Conservation (phyloP, 495 filamentous ascomycete genomes). For the Margaritispora aquatica region DNA sequence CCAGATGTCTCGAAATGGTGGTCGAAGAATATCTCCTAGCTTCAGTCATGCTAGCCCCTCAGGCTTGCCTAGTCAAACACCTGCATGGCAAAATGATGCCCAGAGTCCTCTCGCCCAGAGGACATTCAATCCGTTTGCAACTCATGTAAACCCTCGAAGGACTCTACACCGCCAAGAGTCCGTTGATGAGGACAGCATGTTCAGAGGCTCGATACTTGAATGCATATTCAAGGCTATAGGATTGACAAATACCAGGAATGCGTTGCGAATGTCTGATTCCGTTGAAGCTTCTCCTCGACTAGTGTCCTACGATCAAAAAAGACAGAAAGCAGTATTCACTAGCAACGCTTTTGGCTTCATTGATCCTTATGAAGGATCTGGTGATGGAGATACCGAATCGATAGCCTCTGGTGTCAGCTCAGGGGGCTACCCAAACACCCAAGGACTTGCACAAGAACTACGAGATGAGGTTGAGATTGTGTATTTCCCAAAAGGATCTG, state of each 20-base stretch:
- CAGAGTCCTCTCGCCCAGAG: conserved; percentile 56
- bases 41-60: background rate
- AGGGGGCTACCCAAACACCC: conserved; percentile 33
- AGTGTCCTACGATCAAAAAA: conserved; percentile 76
- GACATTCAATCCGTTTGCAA: conserved; percentile 50
- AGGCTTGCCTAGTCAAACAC: conserved; percentile 1
- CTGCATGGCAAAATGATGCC: conserved; percentile 23
- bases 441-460: conserved; percentile 63
- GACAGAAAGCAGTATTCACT: conserved; percentile 74
- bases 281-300: conserved; percentile 79
- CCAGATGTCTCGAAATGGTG: conserved; percentile 59
- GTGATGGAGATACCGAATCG: conserved; percentile 83
- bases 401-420: conserved; percentile 53
- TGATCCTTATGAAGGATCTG: conserved; percentile 77
- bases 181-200: conserved; percentile 77
- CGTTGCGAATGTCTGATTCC: conserved; percentile 60
- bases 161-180: conserved; percentile 62
- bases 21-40: conserved; percentile 33
- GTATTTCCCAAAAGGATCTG: conserved; percentile 88
- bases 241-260: conserved; percentile 59
- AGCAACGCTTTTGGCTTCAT: conserved; percentile 90
- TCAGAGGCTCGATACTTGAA: conserved; percentile 84
- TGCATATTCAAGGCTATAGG: conserved; percentile 96
- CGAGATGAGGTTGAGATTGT: conserved; percentile 95
- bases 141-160: conserved; percentile 43